Conservation (phyloP, 176 grass and related monocot genomes). For the Oryza nivara region DNA sequence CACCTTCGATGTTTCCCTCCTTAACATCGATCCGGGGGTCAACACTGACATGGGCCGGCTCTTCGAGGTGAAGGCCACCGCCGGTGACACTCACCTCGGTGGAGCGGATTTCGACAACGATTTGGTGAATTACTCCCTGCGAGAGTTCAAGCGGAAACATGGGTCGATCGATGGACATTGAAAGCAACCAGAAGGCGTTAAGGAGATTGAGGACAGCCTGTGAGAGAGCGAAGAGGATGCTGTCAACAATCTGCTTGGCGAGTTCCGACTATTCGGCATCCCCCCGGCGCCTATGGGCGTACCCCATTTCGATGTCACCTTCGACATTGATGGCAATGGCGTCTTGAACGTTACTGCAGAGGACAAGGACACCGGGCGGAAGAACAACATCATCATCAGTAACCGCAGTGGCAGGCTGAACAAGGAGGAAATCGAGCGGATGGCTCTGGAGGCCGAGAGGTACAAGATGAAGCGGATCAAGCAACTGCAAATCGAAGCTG, state of each 20-base stretch:
- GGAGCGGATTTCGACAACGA: conserved; percentile 45
- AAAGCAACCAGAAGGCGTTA: conserved; percentile 40
- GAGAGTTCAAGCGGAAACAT: conserved; percentile 62
- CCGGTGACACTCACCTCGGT: conserved; percentile 50
- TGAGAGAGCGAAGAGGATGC: not conserved
- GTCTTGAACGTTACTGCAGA: conserved; percentile 38
- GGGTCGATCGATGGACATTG: conserved; percentile 40
- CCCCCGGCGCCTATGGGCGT: conserved; percentile 35
- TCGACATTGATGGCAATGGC: conserved; percentile 51
- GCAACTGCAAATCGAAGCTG: not conserved
- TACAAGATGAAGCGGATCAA: not conserved
- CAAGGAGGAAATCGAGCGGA: conserved; percentile 56
- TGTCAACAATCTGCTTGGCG: conserved; percentile 60
- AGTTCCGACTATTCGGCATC: conserved; percentile 51
- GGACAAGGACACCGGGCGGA: conserved; percentile 31
- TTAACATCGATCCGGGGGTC: not conserved
- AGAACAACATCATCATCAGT: conserved; percentile 57
- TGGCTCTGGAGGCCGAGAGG: conserved; percentile 42
- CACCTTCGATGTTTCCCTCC: conserved; percentile 53
- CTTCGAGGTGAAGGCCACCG: conserved; percentile 44
- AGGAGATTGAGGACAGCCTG: conserved; percentile 13
- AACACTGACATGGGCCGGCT: not conserved
- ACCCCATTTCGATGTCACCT: conserved; percentile 49
- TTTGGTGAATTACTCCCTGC: conserved; percentile 55
- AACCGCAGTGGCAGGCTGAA: conserved; percentile 39